A percentile compares a stretch with the other conserved stretches of the same genome.
These are phyloP conservation scores for Verticillium longisporum DNA, from an alignment of 2,329 filamentous ascomycete species.

Conservation along the genomic window DNA sequence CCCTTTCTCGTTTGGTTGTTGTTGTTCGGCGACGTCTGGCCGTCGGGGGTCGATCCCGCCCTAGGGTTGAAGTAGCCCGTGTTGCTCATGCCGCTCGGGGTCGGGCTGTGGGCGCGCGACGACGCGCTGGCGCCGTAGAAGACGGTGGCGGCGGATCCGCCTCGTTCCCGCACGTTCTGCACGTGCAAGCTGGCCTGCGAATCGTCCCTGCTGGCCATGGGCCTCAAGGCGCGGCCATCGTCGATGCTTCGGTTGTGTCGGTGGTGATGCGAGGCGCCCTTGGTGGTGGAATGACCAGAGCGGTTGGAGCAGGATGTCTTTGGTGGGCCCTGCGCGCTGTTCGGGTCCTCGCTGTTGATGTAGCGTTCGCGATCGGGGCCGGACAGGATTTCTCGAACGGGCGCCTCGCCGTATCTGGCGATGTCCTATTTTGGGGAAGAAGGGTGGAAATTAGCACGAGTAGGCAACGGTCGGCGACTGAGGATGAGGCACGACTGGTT, in stretches of 20 bases:
- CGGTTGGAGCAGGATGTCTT: slow-evolving; percentile 59
- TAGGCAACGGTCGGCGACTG: neutral
- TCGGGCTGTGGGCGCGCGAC: slow-evolving; percentile 71
- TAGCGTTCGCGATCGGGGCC: slow-evolving; percentile 66
- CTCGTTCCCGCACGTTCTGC: slow-evolving; percentile 44
- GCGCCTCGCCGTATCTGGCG: slow-evolving; percentile 69
- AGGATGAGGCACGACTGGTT: neutral
- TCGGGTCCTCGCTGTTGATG: slow-evolving; percentile 34
- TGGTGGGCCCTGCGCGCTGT: slow-evolving; percentile 39
- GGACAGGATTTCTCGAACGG: slow-evolving; percentile 62
- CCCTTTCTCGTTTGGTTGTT: slow-evolving; percentile 38
- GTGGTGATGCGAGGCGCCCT: slow-evolving; percentile 57
- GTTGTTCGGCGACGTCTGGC: slow-evolving; percentile 52
- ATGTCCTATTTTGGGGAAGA: slow-evolving; percentile 50
- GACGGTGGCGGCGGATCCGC: slow-evolving; percentile 29
- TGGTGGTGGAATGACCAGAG: slow-evolving; percentile 53
- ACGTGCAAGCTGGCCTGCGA: slow-evolving; percentile 43
- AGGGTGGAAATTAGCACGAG: neutral
- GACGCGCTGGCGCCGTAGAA: slow-evolving; percentile 33
- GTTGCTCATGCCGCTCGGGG: slow-evolving; percentile 65
- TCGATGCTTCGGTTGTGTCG: slow-evolving; percentile 67
- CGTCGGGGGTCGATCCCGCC: slow-evolving; percentile 37
- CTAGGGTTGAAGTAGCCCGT: slow-evolving; percentile 38
- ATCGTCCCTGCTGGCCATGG: slow-evolving; percentile 71
- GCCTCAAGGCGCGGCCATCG: slow-evolving; percentile 58